phyloP scores from a whole-genome alignment of 2,329 filamentous ascomycete genomes.

The Delphinella strobiligena region DNA sequence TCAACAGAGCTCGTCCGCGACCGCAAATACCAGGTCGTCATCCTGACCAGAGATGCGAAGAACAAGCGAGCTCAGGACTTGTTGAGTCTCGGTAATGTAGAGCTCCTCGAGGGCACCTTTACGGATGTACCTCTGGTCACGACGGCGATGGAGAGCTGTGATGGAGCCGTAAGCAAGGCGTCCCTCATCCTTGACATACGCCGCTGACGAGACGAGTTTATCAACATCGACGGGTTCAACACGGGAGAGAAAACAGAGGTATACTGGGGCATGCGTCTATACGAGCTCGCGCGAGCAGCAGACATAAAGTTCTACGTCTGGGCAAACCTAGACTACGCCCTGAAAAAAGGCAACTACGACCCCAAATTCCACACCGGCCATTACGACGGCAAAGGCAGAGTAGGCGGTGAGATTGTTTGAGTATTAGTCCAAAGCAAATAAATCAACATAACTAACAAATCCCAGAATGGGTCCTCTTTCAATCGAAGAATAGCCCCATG shows the following conservation, averaged over 20 bases:
- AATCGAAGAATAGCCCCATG: conserved; percentile 14
- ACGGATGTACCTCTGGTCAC: conserved; percentile 34
- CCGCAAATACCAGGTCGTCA: conserved; percentile 32
- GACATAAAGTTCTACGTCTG: conserved; percentile 33
- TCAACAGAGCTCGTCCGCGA: conserved; percentile 14
- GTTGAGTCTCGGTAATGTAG: conserved; percentile 32
- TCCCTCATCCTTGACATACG: too few relatives aligned
- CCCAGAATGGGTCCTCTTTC: conserved; percentile 18
- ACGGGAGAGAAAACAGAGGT: conserved; percentile 40
- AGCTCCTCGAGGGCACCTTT: conserved; percentile 36
- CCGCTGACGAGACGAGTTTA: conserved; percentile 19
- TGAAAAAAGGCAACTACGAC: conserved; percentile 37
- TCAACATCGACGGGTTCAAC: conserved; percentile 45
- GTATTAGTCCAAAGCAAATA: too few relatives aligned
- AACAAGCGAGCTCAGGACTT: conserved; percentile 32
- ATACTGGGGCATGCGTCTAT: conserved; percentile 30
- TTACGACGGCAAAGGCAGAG: conserved; percentile 30
- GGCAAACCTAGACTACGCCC: conserved; percentile 38
- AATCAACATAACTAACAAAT: too few relatives aligned
- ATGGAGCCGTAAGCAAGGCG: conserved; percentile 29
- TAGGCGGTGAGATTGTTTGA: conserved; percentile 12
- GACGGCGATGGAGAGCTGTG: conserved; percentile 31
- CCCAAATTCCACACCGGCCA: conserved; percentile 35
- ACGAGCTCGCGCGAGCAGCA: conserved; percentile 24
- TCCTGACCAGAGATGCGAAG: conserved; percentile 36